Conservation (phyloP, 192 early-diverging fungal species). For the Coemansia biformis region DNA sequence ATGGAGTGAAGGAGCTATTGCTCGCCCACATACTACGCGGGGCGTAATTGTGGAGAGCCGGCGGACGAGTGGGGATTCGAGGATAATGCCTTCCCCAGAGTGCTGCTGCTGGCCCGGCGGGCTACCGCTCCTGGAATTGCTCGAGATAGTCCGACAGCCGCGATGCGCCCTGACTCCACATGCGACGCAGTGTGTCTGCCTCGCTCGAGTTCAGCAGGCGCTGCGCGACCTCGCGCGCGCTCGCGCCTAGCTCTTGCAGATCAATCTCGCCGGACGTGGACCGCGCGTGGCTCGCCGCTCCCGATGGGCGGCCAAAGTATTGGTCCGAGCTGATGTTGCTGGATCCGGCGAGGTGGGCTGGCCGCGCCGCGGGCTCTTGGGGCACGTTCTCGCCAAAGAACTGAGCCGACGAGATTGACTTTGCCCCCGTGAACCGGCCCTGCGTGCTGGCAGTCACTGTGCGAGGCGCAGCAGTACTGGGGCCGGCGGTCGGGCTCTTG, state of each 20-base stretch:
- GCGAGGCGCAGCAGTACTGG: slow-evolving; percentile 3
- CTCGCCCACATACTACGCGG: too few relatives aligned
- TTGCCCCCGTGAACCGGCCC: slow-evolving; percentile 10
- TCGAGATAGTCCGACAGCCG: slow-evolving; percentile 43
- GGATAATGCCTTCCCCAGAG: too few relatives aligned
- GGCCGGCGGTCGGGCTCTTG: background rate
- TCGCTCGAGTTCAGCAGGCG: slow-evolving; percentile 49
- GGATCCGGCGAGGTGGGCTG: slow-evolving; percentile 64
- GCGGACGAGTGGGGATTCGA: too few relatives aligned
- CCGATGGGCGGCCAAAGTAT: slow-evolving; percentile 78
- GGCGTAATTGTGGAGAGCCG: too few relatives aligned
- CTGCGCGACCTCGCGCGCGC: slow-evolving; percentile 50
- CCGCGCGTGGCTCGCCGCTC: slow-evolving; percentile 52
- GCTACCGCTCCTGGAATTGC: slow-evolving; percentile 43
- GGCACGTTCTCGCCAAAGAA: slow-evolving; percentile 15
- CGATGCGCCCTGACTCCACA: slow-evolving; percentile 46
- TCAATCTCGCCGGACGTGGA: slow-evolving; percentile 72
- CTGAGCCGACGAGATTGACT: slow-evolving; percentile 31
- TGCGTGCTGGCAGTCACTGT: background rate
- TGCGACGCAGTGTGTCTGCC: slow-evolving; percentile 46
- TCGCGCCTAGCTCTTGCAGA: slow-evolving; percentile 47
- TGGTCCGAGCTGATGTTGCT: slow-evolving; percentile 90
- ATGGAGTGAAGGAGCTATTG: too few relatives aligned
- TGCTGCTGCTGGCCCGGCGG: too few relatives aligned
- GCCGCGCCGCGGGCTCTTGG: slow-evolving; percentile 4